Percentiles rank a stretch among this genome's conserved stretches.
phyloP scores from a whole-genome alignment of 148 eudicot species.

The Chenopodium album region DNA sequence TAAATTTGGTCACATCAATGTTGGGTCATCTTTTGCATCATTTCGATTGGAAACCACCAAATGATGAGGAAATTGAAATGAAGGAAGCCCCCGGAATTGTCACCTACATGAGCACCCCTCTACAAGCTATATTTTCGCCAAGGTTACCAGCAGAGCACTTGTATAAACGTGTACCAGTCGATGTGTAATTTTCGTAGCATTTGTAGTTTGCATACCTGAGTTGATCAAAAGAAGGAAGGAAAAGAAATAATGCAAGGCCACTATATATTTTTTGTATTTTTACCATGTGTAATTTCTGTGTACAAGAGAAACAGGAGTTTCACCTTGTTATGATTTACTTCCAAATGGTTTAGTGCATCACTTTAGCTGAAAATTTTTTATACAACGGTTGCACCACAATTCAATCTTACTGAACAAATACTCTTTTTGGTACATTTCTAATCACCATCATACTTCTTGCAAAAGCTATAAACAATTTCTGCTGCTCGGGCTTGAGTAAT shows the following conservation, averaged over 20 bases:
- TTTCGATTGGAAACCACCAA: conserved; percentile 54
- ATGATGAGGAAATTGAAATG: conserved; percentile 72
- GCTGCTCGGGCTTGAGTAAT: too few relatives aligned
- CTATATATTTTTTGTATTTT: conserved; percentile 9
- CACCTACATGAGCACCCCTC: conserved; percentile 64
- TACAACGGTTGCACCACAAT: too few relatives aligned
- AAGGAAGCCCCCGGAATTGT: conserved; percentile 68
- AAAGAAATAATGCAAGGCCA: not conserved
- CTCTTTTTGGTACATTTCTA: too few relatives aligned
- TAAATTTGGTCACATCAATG: conserved; percentile 73
- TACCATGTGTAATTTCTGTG: conserved; percentile 8
- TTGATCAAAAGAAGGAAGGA: not conserved
- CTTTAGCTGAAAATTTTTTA: not conserved
- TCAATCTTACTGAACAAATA: too few relatives aligned
- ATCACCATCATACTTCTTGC: not conserved
- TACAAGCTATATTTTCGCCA: conserved; percentile 60
- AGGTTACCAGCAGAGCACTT: conserved; percentile 51
- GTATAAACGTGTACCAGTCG: conserved; percentile 55
- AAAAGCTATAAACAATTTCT: too few relatives aligned
- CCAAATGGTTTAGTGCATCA: not conserved
- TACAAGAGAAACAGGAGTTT: not conserved
- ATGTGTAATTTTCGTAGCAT: conserved; percentile 24
- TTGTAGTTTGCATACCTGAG: not conserved
- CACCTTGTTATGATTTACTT: not conserved
- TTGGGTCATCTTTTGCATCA: conserved; percentile 77